Base-by-base conservation (phyloP, 148 eudicot species). In the Simmondsia chinensis region DNA sequence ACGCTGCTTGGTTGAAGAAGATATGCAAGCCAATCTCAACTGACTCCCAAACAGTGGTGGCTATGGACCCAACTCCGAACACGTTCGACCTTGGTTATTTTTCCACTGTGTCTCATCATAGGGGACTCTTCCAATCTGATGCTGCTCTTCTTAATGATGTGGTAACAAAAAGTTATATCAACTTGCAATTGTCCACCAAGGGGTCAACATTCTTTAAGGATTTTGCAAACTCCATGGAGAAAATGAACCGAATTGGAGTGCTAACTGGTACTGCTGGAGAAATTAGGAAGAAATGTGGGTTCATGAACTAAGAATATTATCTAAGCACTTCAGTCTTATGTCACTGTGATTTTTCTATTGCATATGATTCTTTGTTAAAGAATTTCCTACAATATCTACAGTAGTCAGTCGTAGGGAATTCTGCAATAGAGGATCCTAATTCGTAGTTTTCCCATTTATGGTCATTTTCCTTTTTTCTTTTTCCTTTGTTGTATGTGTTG, bases 121-220 rank as follows among this genome's bases (percentile, higher is more conserved):
- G 70, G 27, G 94, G 81, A 0, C 59, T 79, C 0, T 83, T 79
- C 24, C 22, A 28, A 6, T 76, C 84, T 0, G 87, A 83, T 29
- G 63, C 81, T 0, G 79, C 80, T 9, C 77, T 83, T 49, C 64
- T 83, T 24, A 39, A 14, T 1, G 65, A 79, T 27, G 3, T 3
- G 1, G 51, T 50, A 22, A 69, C 87, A 0, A 56, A 28, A 1
- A 39, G 28, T 1, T 79, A 76, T 11, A 48, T 83, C 1, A 17
- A 52, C 11, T 26, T 23, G n/a, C 76, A 75, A 22, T 67, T 47
- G 0, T 3, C 28, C 2, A 2, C 68, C 0, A 7, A 28, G 15
- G 67, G 65, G 1, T 38, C 65, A 0, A 60, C 68, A 1, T 80
- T 76, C 64, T 39, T 48, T 0, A 23, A 52, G 1, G 88, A 63